A percentile compares a stretch with the other conserved stretches of the same genome.
Conservation (phyloP, 805 yeast species). For the Pichia cabralensis region DNA sequence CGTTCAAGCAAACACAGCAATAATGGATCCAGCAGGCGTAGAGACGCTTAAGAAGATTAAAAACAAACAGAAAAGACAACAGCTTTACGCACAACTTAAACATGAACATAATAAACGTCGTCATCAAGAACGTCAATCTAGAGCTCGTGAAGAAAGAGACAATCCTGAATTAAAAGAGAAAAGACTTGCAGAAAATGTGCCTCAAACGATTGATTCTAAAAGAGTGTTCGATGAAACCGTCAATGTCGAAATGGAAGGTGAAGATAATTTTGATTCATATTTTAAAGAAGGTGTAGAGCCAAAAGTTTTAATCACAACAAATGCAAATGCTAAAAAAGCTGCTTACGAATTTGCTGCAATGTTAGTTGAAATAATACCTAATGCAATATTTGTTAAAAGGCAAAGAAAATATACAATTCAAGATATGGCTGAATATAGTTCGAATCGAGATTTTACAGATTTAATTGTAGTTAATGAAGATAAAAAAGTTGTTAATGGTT, state of each 20-base stretch:
- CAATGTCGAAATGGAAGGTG: slow-evolving; percentile 44
- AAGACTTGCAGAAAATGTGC: slow-evolving; percentile 67
- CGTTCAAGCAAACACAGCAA: no score
- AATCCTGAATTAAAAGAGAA: slow-evolving; percentile 78
- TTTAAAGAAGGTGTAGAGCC: slow-evolving; percentile 52
- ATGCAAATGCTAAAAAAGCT: slow-evolving; percentile 70
- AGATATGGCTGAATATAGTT: slow-evolving; percentile 77
- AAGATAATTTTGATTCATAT: slow-evolving; percentile 54
- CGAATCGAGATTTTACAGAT: slow-evolving; percentile 80
- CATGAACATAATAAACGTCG: slow-evolving; percentile 67
- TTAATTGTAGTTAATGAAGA: slow-evolving; percentile 87
- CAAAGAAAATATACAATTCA: slow-evolving; percentile 75
- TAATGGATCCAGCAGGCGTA: no score
- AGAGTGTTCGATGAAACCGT: slow-evolving; percentile 85
- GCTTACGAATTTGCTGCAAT: slow-evolving; percentile 89
- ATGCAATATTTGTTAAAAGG: slow-evolving; percentile 77
- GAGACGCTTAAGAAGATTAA: slow-evolving; percentile 39
- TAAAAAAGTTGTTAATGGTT: slow-evolving; percentile 83
- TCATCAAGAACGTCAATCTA: slow-evolving; percentile 65
- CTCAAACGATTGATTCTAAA: slow-evolving; percentile 75
- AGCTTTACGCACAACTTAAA: slow-evolving; percentile 62
- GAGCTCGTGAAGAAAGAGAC: slow-evolving; percentile 79
- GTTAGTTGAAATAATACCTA: slow-evolving; percentile 76
- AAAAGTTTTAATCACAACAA: slow-evolving; percentile 84
- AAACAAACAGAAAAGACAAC: slow-evolving; percentile 74